Evolutionary conservation across 768 basidiomycete genomes (phyloP).

Genomic region (Kwoniella botswanensis): DNA sequence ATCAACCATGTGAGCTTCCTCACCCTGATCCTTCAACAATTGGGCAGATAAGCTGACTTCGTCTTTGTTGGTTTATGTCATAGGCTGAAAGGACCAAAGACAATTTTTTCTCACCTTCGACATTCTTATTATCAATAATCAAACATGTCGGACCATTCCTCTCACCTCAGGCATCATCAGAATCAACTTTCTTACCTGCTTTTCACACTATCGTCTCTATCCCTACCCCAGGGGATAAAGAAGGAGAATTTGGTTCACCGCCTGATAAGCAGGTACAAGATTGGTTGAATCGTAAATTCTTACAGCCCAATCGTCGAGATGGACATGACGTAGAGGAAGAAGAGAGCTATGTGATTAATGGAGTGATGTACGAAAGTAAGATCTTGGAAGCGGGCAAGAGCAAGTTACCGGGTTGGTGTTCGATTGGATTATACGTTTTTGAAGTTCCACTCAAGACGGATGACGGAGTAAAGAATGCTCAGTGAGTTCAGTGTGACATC

Average conservation of each 20-base stretch:
- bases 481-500: constrained; percentile 21
- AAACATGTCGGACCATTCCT: constrained; percentile 37
- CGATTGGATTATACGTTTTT: constrained; percentile 37
- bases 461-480: constrained; percentile 17
- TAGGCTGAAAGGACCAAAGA: constrained; percentile 42
- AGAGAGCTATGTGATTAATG: constrained; percentile 15
- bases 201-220: constrained; percentile 24
- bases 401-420: constrained; percentile 7
- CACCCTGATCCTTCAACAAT: neutral
- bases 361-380: constrained; percentile 25
- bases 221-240: constrained; percentile 9
- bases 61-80: neutral
- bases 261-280: constrained; percentile 25
- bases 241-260: constrained; percentile 26
- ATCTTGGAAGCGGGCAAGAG: constrained; percentile 21
- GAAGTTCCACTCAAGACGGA: constrained; percentile 32
- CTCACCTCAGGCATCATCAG: constrained; percentile 2
- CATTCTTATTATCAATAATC: constrained; percentile 41
- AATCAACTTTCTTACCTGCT: neutral
- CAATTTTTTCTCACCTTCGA: constrained; percentile 42
- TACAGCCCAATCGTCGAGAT: constrained; percentile 7
- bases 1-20: constrained; percentile 34
- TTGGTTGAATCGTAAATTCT: constrained; percentile 46
- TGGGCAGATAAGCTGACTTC: neutral
- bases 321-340: constrained; percentile 5